phyloP scores from a whole-genome alignment of 768 basidiomycete genomes.

The Leucosporidium scottii region DNA sequence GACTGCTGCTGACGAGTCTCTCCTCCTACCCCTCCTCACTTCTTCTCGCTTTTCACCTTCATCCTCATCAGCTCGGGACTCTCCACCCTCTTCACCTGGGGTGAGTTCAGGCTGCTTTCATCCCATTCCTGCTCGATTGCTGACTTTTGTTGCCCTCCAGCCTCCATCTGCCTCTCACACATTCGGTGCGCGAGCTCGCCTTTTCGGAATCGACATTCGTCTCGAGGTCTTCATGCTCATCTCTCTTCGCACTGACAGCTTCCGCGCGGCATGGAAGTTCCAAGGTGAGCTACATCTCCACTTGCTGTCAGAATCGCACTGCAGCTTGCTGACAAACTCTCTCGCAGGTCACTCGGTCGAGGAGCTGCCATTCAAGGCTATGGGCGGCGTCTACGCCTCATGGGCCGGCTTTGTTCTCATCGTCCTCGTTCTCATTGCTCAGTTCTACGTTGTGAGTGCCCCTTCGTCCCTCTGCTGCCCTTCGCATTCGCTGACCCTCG shows the following conservation, averaged over 20 bases:
- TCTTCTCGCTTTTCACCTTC: too few relatives aligned
- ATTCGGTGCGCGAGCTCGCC: constrained; percentile 17
- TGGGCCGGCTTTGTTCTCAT: constrained; percentile 29
- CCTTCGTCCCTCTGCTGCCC: not conserved
- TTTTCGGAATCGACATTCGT: too few relatives aligned
- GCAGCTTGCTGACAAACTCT: too few relatives aligned
- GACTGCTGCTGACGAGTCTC: too few relatives aligned
- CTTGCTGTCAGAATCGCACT: too few relatives aligned
- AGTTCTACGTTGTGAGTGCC: constrained; percentile 33
- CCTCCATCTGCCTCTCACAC: constrained; percentile 34
- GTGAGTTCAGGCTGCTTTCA: not conserved
- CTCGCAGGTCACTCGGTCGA: constrained; percentile 26
- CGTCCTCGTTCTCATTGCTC: constrained; percentile 34
- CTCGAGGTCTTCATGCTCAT: too few relatives aligned
- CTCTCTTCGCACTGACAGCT: not conserved
- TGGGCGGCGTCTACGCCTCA: constrained; percentile 33
- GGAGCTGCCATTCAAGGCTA: constrained; percentile 34
- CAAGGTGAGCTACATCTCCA: constrained; percentile 9
- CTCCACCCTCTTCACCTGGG: constrained; percentile 62
- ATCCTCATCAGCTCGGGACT: constrained; percentile 51
- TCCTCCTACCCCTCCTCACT: too few relatives aligned
- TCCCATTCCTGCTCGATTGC: not conserved
- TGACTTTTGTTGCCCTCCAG: not conserved
- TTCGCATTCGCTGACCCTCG: too few relatives aligned
- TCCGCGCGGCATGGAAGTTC: constrained; percentile 35